Conservation (phyloP, 1,284 basidiomycete genomes). For the Omphalotus olearius region DNA sequence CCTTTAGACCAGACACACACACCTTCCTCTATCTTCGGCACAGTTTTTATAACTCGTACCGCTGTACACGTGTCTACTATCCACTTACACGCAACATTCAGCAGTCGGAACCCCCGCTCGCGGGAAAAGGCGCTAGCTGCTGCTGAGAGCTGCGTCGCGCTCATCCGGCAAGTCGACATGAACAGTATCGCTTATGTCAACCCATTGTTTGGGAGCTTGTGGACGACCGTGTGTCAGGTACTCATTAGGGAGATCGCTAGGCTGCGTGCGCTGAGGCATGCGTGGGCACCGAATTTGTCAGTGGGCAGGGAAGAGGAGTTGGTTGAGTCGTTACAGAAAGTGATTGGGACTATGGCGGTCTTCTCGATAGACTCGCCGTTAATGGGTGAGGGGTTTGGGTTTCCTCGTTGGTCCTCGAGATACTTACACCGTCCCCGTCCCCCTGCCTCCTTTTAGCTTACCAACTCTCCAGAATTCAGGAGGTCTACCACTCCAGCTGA, state of each 20-base stretch:
- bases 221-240: slow-evolving; percentile 10
- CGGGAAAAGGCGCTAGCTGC: slow-evolving; percentile 3
- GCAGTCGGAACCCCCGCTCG: neutral
- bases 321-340: slow-evolving; percentile 5
- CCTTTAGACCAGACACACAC: neutral
- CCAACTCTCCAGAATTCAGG: slow-evolving; percentile 9
- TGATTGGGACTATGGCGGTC: slow-evolving; percentile 11
- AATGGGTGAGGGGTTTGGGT: slow-evolving; percentile 8
- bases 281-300: neutral
- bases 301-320: slow-evolving; percentile 4
- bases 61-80: slow-evolving; percentile 2
- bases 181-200: slow-evolving; percentile 4
- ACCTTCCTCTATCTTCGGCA: slow-evolving; percentile 1
- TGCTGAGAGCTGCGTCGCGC: slow-evolving; percentile 3
- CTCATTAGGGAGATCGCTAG: slow-evolving; percentile 8
- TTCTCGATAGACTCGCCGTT: slow-evolving; percentile 10
- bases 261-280: neutral
- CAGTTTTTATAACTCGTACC: neutral
- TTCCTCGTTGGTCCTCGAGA: neutral
- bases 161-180: slow-evolving; percentile 11
- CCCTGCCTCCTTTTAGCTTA: neutral
- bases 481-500: slow-evolving; percentile 4
- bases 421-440: neutral
- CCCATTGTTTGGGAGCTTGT: slow-evolving; percentile 9
- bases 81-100: slow-evolving; percentile 4